Evolutionary conservation across 768 basidiomycete species (phyloP).

Genomic region (Pilatotrama ljubarskyi): DNA sequence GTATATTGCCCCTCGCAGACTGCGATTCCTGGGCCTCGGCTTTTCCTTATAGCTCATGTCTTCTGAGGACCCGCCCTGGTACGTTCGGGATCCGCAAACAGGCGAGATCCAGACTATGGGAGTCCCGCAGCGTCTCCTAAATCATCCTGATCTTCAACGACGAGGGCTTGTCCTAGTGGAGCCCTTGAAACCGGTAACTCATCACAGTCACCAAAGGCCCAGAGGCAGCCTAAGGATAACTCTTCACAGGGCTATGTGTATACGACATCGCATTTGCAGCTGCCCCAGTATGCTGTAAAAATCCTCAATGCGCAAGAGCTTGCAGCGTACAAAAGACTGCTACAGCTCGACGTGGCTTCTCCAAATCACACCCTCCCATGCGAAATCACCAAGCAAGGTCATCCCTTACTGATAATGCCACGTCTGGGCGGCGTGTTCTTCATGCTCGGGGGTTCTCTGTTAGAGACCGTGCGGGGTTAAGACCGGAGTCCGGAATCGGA

Average conservation of each 20-base stretch:
- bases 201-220: neutral
- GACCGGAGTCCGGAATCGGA: no score
- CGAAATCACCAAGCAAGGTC: neutral
- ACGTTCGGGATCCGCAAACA: neutral
- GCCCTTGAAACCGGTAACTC: neutral
- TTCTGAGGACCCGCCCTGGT: neutral
- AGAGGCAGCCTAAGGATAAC: no score
- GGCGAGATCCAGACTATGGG: neutral
- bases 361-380: neutral
- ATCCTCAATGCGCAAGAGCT: neutral
- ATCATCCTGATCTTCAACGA: neutral
- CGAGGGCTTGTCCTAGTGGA: neutral
- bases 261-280: neutral
- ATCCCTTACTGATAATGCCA: conserved; percentile 2
- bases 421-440: neutral
- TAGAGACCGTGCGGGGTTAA: no score
- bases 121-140: neutral
- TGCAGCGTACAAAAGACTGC: neutral
- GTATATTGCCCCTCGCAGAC: no score
- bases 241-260: neutral
- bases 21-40: no score
- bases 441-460: no score
- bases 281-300: neutral
- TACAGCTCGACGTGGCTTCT: neutral
- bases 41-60: no score